phyloP scores from a whole-genome alignment of 306 rosid genomes.

The Heteromeles arbutifolia region DNA sequence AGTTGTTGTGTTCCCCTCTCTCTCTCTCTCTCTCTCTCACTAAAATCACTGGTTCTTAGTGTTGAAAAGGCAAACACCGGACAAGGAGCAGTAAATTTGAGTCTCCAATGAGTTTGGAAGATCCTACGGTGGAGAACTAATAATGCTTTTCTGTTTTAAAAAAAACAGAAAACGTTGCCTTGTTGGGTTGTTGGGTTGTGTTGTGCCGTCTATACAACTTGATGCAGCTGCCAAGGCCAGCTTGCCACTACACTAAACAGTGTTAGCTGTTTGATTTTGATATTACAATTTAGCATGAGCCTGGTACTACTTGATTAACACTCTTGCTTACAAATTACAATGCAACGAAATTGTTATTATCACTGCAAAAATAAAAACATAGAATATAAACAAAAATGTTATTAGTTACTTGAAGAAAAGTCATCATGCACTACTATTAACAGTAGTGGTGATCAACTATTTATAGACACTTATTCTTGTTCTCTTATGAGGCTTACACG shows the following conservation, averaged over 20 bases:
- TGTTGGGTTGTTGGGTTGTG: slow-evolving; percentile 5
- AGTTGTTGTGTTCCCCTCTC: slow-evolving; percentile 10
- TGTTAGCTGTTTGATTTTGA: neutral
- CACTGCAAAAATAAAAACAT: too few relatives aligned
- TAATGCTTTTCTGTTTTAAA: slow-evolving; percentile 13
- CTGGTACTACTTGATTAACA: neutral
- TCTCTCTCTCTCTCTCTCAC: slow-evolving; percentile 9
- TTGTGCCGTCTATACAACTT: neutral
- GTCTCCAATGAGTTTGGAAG: slow-evolving; percentile 74
- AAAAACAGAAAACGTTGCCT: slow-evolving; percentile 32
- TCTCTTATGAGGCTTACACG: too few relatives aligned
- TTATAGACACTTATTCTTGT: too few relatives aligned
- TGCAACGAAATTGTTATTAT: too few relatives aligned
- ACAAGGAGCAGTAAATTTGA: slow-evolving; percentile 33
- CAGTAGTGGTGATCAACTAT: too few relatives aligned
- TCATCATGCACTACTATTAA: too few relatives aligned
- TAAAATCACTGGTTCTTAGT: slow-evolving; percentile 1
- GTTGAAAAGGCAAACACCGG: slow-evolving; percentile 35
- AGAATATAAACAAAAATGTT: too few relatives aligned
- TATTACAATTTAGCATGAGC: neutral
- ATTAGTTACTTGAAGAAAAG: too few relatives aligned
- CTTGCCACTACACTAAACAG: slow-evolving; percentile 4
- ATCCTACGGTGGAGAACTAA: slow-evolving; percentile 25
- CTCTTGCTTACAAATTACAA: neutral
- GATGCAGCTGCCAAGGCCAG: slow-evolving; percentile 12